These are phyloP conservation scores for Tricholomella constricta DNA, from an alignment of 768 basidiomycete genomes.

Conservation along the genomic window DNA sequence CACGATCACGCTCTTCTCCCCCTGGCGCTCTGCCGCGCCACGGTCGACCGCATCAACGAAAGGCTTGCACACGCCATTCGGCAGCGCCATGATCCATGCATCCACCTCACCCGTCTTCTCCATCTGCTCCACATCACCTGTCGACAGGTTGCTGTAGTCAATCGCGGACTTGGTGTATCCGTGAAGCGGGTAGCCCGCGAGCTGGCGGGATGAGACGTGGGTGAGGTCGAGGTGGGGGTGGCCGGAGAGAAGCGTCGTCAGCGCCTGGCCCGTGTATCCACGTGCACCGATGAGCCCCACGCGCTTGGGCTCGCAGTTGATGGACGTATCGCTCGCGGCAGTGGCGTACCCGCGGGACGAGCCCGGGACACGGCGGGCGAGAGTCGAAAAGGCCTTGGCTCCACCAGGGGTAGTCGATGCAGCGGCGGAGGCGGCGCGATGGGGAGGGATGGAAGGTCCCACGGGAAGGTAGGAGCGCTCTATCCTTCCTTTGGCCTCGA, in stretches of 20 bases:
- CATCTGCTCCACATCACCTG: conserved; percentile 81
- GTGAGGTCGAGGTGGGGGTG: conserved; percentile 89
- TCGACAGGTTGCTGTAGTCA: conserved; percentile 78
- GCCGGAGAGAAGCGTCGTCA: conserved; percentile 81
- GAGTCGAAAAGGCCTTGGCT: conserved; percentile 59
- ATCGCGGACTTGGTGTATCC: conserved; percentile 79
- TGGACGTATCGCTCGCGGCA: conserved; percentile 39
- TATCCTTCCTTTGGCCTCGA: conserved; percentile 80
- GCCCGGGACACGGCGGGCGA: conserved; percentile 50
- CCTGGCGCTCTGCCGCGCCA: conserved; percentile 58
- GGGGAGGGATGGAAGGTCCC: conserved; percentile 66
- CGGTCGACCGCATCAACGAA: conserved; percentile 94
- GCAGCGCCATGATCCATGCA: conserved; percentile 98
- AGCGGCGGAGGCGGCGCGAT: conserved; percentile 34
- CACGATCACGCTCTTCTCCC: conserved; percentile 74
- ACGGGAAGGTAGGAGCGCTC: conserved; percentile 91
- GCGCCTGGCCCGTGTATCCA: conserved; percentile 92
- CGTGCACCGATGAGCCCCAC: conserved; percentile 96
- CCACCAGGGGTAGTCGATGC: conserved; percentile 36
- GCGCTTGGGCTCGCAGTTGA: conserved; percentile 70
- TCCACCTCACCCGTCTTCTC: conserved; percentile 91
- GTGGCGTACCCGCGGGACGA: conserved; percentile 82
- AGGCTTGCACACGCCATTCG: conserved; percentile 96
- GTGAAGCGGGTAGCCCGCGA: conserved; percentile 77
- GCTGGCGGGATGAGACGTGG: conserved; percentile 96